Evolutionary conservation across 2,329 filamentous ascomycete species (phyloP).

Genomic region (Chaetomium strumarium): DNA sequence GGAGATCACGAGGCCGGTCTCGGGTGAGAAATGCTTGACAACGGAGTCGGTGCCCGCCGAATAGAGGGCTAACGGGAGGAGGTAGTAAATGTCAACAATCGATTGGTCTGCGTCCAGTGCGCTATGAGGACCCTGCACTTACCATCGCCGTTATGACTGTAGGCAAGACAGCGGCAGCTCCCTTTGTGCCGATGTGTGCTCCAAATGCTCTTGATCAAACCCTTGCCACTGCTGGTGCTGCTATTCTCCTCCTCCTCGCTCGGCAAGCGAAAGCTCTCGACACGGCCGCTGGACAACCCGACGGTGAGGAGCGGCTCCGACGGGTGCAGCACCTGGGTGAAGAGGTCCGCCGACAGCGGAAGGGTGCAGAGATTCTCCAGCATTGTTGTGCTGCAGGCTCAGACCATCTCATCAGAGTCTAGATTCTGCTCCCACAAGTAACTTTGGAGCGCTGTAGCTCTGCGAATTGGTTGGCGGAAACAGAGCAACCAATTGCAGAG

Average conservation of each 20-base stretch:
- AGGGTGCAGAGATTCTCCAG: constrained; percentile 90
- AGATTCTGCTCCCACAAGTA: neutral
- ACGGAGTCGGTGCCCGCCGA: constrained; percentile 56
- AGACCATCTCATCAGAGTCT: constrained; percentile 2
- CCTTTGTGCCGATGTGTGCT: constrained; percentile 86
- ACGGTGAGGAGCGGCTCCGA: constrained; percentile 77
- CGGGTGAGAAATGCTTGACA: constrained; percentile 49
- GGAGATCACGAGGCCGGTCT: constrained; percentile 62
- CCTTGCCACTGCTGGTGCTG: constrained; percentile 57
- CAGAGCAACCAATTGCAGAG: constrained; percentile 5
- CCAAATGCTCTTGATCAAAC: constrained; percentile 78
- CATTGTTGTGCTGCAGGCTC: constrained; percentile 43
- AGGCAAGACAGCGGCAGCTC: constrained; percentile 78
- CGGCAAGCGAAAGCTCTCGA: constrained; percentile 74
- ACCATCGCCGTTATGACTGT: constrained; percentile 70
- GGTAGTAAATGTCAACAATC: neutral
- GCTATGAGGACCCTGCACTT: constrained; percentile 32
- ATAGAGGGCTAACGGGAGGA: constrained; percentile 48
- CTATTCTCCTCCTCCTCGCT: constrained; percentile 41
- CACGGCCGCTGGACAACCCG: constrained; percentile 77
- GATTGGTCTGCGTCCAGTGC: neutral
- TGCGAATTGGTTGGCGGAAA: neutral
- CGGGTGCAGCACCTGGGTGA: constrained; percentile 82
- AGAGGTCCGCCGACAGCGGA: constrained; percentile 79
- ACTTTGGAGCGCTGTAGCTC: neutral